phyloP scores from a whole-genome alignment of 2,329 filamentous ascomycete genomes.

The Nothophaeocryptopus gaeumannii region DNA sequence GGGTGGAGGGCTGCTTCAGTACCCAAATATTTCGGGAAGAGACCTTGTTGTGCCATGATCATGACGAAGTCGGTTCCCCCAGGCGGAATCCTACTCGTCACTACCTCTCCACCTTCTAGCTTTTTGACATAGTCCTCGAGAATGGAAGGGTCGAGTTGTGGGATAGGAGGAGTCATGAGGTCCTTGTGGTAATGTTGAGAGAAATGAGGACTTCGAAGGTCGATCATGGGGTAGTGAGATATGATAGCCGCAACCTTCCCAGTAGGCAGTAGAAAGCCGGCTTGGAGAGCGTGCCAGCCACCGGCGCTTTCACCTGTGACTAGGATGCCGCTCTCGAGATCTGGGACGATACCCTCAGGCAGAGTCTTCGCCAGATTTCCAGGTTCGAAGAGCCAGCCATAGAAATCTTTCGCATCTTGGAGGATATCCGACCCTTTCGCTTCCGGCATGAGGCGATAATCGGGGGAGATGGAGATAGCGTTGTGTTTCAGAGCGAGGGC shows the following conservation, averaged over 20 bases:
- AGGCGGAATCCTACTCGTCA: too few relatives aligned
- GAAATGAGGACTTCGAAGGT: constrained; percentile 25
- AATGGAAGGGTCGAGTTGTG: constrained; percentile 5
- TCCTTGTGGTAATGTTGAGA: constrained; percentile 12
- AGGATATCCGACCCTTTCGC: constrained; percentile 47
- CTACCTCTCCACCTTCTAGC: too few relatives aligned
- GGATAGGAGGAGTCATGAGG: constrained; percentile 10
- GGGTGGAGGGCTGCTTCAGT: constrained; percentile 27
- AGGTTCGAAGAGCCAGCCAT: constrained; percentile 42
- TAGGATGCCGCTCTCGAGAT: constrained; percentile 30
- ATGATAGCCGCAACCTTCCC: constrained; percentile 29
- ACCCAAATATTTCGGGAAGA: constrained; percentile 15
- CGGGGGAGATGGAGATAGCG: constrained; percentile 48
- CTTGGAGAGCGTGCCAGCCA: constrained; percentile 39
- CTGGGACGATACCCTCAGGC: constrained; percentile 17
- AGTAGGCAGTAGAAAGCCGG: constrained; percentile 13
- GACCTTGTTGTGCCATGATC: constrained; percentile 19
- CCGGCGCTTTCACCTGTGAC: constrained; percentile 40
- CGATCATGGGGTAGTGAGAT: constrained; percentile 36
- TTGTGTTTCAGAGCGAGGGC: constrained; percentile 39
- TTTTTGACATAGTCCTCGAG: constrained; percentile 10
- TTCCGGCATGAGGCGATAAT: constrained; percentile 55
- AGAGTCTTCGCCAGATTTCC: constrained; percentile 21
- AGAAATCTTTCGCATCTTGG: constrained; percentile 49
- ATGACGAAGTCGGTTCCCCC: too few relatives aligned